Conservation (phyloP, 441 rosid species). For the Croton setiger region DNA sequence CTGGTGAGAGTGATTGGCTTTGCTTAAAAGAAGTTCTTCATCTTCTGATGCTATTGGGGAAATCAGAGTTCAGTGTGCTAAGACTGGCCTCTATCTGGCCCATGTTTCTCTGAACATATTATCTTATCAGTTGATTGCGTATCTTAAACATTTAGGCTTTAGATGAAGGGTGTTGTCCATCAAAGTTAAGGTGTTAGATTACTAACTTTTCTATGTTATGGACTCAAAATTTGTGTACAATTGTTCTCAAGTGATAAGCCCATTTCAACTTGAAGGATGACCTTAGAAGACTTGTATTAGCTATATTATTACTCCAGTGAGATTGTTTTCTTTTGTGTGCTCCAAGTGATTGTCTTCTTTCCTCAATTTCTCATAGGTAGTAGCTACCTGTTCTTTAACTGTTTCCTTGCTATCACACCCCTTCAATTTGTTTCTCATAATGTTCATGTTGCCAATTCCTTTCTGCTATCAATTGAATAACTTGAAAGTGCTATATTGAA, state of each 20-base stretch:
- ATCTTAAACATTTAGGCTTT: constrained; percentile 25
- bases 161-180: constrained; percentile 19
- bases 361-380: background rate
- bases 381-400: background rate
- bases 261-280: background rate
- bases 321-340: background rate
- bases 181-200: constrained; percentile 21
- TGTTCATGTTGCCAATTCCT: too few species aligned
- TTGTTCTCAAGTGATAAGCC: background rate
- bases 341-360: background rate
- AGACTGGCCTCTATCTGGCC: constrained; percentile 27
- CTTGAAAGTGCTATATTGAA: background rate
- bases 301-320: background rate
- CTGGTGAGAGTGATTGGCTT: constrained; percentile 55
- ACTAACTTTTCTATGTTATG: constrained; percentile 6
- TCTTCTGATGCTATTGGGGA: constrained; percentile 52
- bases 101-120: constrained; percentile 33
- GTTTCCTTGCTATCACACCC: background rate
- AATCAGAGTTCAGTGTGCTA: constrained; percentile 41
- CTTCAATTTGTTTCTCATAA: background rate
- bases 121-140: constrained; percentile 12
- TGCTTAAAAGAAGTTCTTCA: constrained; percentile 52
- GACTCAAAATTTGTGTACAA: constrained; percentile 2
- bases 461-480: background rate
- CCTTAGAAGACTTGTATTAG: background rate